Base-by-base conservation (phyloP, 2,329 filamentous ascomycete genomes). In the Xylariaceae sp. region DNA sequence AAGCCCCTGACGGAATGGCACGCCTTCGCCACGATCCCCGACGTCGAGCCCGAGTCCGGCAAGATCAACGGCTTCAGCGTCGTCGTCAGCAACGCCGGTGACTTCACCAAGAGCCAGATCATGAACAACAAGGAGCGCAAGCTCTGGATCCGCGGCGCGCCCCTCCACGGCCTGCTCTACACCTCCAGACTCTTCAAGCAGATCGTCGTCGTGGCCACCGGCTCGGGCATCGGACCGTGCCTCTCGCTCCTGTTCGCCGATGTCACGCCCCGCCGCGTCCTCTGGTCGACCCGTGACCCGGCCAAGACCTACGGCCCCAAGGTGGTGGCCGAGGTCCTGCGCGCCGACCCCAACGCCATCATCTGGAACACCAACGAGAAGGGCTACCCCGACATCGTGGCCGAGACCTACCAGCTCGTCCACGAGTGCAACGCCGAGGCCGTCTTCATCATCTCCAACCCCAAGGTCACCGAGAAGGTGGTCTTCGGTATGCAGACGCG, bases 361-460 rank as follows among this genome's bases (percentile, higher is more conserved):
- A 75, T 88, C 43, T 73, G 85, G 57, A 80, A 88, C 55, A 86
- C 83, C 3, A 70, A 70, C 39, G 57, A 62, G 36, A 66, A 66
- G 21, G 81, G 80, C 0, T 69, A 82, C 5, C 71, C 79, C 3
- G 74, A 86, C 44, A 63, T 74, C 23, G 68, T 63, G 9, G 50
- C 54, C 35, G 70, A 69, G 63, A 66, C 65, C 3, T 71, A 63
- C 54, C 71, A 85, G 56, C 55, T 82, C 14, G 69, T 68, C 3
- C 64, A 78, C 34, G 69, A 73, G 24, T 78, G 73, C 47, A 59
- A 67, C 9, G 64, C 81, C 3, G 83, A 88, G 66, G 84, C 83
- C 1, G 81, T 87, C 23, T 81, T 86, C 56, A 73, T 88, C 45
- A 81, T 89, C 53, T 81, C 78, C 40, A 88, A 88, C 59, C 76